Evolutionary conservation across 1,284 basidiomycete genomes (phyloP), one percentile per base, ranked within the genome.

Genomic region (Lentinula novae-zelandiae): DNA sequence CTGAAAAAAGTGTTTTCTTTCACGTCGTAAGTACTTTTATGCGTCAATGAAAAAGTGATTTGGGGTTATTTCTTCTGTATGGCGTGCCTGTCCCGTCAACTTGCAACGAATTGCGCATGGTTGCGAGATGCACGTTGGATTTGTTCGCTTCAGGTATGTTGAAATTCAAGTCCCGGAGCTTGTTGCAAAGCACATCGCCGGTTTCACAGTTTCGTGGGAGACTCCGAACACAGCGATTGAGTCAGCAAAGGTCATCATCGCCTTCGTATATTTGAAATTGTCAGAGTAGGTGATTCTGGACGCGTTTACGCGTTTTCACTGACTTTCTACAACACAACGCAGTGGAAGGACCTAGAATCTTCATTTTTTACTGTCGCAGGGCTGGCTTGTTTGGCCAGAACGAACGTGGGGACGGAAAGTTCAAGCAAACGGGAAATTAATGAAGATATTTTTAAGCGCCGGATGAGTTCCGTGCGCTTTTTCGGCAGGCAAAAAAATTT

Each of bases 21-120:
- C 15, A 34, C 15, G 42, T 48, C 34, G 40, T 53, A 33, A 44
- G 49, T 60, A 34, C n/a, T 7, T 42, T 20, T 36, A 12, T 53
- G 42, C 59, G 42, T 54, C 33, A 60, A 60, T 55, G 53, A 60
- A 53, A 48, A 54, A 53, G 39, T 54, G 52, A 60, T 53, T 49
- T 60, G 31, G 52, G 59, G 55, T 49, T 15, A 13, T 34, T 52
- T 22, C 15, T n/a, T 42, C 15, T 42, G 40, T 27, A 27, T 27
- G 27, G 27, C 27, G 27, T 27, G 27, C 27, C 27, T 27, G 3
- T 27, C 3, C 27, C 27, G 27, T 27, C 44, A 15, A 9, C 3
- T 46, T 46, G 17, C 44, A 17, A 6, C 44, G 20, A 22, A 7
- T 46, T 46, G 44, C 44, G 44, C 44, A 17, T 46, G 20, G 44